Base-by-base conservation (phyloP, 2,329 filamentous ascomycete genomes). In the Colletotrichum sp. region DNA sequence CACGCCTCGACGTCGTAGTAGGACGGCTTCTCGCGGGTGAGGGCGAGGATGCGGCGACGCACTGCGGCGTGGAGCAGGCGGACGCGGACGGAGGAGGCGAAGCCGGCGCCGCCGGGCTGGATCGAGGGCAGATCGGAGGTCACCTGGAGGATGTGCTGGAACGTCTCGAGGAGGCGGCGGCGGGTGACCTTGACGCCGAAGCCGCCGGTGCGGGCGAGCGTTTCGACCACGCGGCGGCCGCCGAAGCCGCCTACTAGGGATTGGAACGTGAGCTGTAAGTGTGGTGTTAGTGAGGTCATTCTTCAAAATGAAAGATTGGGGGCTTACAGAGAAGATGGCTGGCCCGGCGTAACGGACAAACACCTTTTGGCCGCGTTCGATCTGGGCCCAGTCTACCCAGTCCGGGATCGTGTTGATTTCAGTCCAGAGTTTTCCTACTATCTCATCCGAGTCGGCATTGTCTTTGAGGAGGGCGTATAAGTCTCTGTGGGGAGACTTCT, bases 331-430 rank as follows among this genome's bases (percentile, higher is more conserved):
- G 9, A 92, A 93, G 24, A 95, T 83, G 26, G 90, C 90, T 1
- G 93, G 91, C 0, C 91, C 92, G 21, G 91, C 93, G 82, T 96
- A 96, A 43, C 94, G 91, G 82, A 95, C 96, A 80, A 96, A 95
- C 1, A 95, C 90, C 78, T 94, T 91, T 81, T 96, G 94, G 0
- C 94, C 94, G 79, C 94, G 88, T 75, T 89, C 87, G 71, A 96
- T 93, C 91, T 93, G 71, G 94, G 87, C 89, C 94, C 94, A 96
- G 81, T 96, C 91, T 4, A 96, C 94, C 94, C 94, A 96, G 1
- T 90, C 87, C 0, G 94, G 94, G 6, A 95, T 84, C 0, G 89
- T 92, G 73, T 91, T 93, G 67, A 94, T 87, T 80, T 95, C 88
- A 1, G 84, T 82, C 94, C 94, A 96, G 10, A 96, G 84, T 70